phyloP scores from a whole-genome alignment of 225 moss, liverwort and hornwort genomes.

The Climacium dendroides region DNA sequence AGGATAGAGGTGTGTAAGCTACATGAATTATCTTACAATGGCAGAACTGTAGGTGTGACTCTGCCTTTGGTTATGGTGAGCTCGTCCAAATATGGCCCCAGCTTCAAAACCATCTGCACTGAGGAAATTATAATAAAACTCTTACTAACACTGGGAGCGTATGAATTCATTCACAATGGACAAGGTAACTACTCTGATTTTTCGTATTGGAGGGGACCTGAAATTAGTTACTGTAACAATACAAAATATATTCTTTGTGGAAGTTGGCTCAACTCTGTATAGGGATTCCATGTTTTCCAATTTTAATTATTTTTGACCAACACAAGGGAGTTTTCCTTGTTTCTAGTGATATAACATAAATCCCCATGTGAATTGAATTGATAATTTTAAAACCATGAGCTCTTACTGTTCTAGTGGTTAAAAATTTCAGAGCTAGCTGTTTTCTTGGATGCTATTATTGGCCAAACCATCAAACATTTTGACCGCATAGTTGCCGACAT shows the following conservation, averaged over 20 bases:
- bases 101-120: constrained; percentile 51
- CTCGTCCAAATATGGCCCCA: constrained; percentile 48
- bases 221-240: neutral
- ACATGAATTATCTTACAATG: neutral
- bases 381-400: neutral
- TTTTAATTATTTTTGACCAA: neutral
- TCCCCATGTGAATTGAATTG: neutral
- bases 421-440: neutral
- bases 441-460: too few relatives aligned
- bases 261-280: too few relatives aligned
- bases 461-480: too few relatives aligned
- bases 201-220: too few relatives aligned
- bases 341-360: neutral
- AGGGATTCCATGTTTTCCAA: neutral
- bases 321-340: neutral
- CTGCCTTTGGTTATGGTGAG: constrained; percentile 47
- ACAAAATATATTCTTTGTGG: neutral
- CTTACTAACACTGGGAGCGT: neutral
- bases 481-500: too few relatives aligned
- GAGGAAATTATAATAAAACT: neutral
- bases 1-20: neutral
- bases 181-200: neutral
- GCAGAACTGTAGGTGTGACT: neutral
- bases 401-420: neutral
- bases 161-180: neutral